Conservation (phyloP, 306 rosid genomes). For the Castanospermum australe region DNA sequence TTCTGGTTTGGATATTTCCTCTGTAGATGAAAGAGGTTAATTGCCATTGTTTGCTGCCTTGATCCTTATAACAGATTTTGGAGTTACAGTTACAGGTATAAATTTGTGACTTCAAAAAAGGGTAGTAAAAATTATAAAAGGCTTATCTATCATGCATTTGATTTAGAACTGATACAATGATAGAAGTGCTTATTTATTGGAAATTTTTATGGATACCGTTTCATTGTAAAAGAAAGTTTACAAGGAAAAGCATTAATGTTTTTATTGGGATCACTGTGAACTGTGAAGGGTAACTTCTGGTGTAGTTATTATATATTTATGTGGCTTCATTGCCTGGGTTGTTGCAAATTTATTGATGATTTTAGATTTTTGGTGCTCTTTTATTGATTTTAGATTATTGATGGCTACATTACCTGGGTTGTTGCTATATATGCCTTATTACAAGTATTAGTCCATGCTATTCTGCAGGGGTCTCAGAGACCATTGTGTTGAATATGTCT, state of each 20-base stretch:
- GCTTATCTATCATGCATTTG: background rate
- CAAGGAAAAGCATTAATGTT: background rate
- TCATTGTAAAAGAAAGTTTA: background rate
- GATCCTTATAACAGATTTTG: constrained; percentile 11
- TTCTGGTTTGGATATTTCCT: constrained; percentile 11
- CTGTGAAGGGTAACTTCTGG: constrained; percentile 1
- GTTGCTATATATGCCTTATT: background rate
- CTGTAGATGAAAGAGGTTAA: background rate
- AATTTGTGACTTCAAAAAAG: background rate
- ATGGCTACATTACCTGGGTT: no score
- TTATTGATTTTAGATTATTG: no score
- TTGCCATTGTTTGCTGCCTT: background rate
- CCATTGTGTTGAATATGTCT: constrained; percentile 84
- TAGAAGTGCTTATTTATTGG: background rate
- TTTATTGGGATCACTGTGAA: background rate
- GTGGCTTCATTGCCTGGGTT: background rate
- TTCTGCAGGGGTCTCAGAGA: constrained; percentile 79
- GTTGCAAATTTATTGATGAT: constrained; percentile 6
- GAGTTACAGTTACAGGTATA: background rate
- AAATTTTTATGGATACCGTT: background rate
- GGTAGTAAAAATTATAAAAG: background rate
- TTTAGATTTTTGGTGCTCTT: constrained; percentile 3
- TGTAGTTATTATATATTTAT: background rate
- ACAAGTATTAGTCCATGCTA: constrained; percentile 18
- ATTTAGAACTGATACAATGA: background rate